phyloP scores from a whole-genome alignment of 257 asterid genomes.

The Solanum paucissectum region DNA sequence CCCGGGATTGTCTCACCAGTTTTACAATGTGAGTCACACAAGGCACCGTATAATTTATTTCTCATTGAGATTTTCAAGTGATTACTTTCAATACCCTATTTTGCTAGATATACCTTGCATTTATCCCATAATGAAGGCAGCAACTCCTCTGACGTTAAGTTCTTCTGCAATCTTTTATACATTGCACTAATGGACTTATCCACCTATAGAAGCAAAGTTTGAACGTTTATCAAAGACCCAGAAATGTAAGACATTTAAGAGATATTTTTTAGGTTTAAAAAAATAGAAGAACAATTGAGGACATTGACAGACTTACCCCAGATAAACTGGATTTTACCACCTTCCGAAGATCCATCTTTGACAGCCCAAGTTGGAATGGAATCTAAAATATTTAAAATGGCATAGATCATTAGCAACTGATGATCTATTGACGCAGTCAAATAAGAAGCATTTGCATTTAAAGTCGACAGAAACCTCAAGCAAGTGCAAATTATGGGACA shows the following conservation, averaged over 20 bases:
- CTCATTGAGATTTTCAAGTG: not conserved
- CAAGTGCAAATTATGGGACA: not conserved
- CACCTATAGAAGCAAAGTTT: constrained; percentile 36
- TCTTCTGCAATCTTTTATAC: constrained; percentile 89
- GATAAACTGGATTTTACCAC: constrained; percentile 80
- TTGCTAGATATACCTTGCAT: constrained; percentile 63
- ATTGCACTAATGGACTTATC: constrained; percentile 73
- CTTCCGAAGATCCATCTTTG: constrained; percentile 85
- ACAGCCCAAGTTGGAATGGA: constrained; percentile 81
- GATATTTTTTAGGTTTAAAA: not conserved
- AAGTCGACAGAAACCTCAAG: not conserved
- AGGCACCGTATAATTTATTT: not conserved
- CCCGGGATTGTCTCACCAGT: not conserved
- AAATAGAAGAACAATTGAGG: not conserved
- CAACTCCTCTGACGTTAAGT: constrained; percentile 81
- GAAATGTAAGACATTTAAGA: not conserved
- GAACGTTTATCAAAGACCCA: constrained; percentile 1
- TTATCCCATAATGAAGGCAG: constrained; percentile 98
- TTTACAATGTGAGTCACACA: not conserved
- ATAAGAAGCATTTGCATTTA: not conserved
- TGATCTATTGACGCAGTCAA: not conserved
- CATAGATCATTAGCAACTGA: not conserved
- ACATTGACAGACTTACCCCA: constrained; percentile 56
- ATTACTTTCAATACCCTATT: not conserved
- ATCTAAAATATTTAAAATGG: constrained; percentile 34